phyloP scores from a whole-genome alignment of 1,139 yeast species.

The Hemisphaericaspora lyxosophila region DNA sequence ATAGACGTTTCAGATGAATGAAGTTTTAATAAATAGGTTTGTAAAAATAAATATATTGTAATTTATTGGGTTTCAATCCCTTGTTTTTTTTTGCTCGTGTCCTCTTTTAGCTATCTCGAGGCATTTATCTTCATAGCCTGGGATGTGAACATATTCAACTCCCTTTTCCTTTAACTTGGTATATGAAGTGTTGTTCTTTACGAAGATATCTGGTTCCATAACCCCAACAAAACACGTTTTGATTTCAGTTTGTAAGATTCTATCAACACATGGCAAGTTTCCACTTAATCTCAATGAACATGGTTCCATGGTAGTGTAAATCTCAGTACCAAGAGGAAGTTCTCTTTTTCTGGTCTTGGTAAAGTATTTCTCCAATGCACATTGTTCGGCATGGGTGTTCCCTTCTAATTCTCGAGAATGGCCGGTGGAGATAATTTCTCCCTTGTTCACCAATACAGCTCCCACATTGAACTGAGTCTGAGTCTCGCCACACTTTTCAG shows the following conservation, averaged over 20 bases:
- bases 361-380: constrained; percentile 80
- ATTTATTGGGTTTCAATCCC: constrained; percentile 2
- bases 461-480: constrained; percentile 93
- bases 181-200: constrained; percentile 69
- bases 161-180: constrained; percentile 52
- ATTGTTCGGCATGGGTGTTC: constrained; percentile 97
- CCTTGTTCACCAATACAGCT: constrained; percentile 73
- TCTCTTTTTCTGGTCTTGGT: constrained; percentile 31
- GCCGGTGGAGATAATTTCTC: constrained; percentile 71
- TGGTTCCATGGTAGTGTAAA: constrained; percentile 98
- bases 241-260: constrained; percentile 61
- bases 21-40: constrained; percentile 11
- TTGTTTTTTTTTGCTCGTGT: too few species aligned
- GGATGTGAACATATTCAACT: constrained; percentile 73
- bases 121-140: constrained; percentile 80
- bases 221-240: constrained; percentile 88
- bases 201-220: constrained; percentile 85
- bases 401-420: constrained; percentile 90
- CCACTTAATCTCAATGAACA: constrained; percentile 90
- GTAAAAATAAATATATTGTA: constrained; percentile 17
- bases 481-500: constrained; percentile 79
- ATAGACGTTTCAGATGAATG: constrained; percentile 32
- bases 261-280: constrained; percentile 80
- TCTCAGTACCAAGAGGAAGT: constrained; percentile 74
- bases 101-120: constrained; percentile 76